These are phyloP conservation scores for Exserohilum rostratum DNA, from an alignment of 2,329 filamentous ascomycete genomes.

Conservation along the genomic window DNA sequence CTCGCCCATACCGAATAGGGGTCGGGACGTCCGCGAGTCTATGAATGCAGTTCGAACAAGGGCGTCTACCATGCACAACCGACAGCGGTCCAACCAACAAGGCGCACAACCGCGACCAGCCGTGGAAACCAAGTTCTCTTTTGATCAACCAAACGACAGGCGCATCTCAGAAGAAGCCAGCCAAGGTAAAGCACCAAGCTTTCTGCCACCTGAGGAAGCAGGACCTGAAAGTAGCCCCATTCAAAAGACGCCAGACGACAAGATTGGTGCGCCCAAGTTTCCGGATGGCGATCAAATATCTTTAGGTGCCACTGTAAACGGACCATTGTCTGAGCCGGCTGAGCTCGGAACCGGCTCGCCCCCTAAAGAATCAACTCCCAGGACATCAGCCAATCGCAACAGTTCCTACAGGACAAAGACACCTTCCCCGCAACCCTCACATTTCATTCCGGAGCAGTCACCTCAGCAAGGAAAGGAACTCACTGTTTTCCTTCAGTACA, in stretches of 20 bases:
- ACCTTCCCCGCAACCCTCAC: slow-evolving; percentile 50
- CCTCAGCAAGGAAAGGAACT: slow-evolving; percentile 84
- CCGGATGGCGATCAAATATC: slow-evolving; percentile 39
- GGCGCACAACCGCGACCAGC: slow-evolving; percentile 50
- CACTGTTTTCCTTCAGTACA: slow-evolving; percentile 94
- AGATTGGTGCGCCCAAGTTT: slow-evolving; percentile 54
- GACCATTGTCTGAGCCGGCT: slow-evolving; percentile 42
- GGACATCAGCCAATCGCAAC: slow-evolving; percentile 32
- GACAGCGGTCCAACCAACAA: slow-evolving; percentile 54
- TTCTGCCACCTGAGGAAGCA: slow-evolving; percentile 43
- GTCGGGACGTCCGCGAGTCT: slow-evolving; percentile 82
- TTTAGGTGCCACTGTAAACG: slow-evolving; percentile 45
- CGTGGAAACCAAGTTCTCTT: slow-evolving; percentile 62
- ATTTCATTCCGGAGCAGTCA: slow-evolving; percentile 60
- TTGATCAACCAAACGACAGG: slow-evolving; percentile 58
- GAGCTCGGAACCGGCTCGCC: slow-evolving; percentile 35
- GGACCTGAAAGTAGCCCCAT: slow-evolving; percentile 41
- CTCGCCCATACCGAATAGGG: slow-evolving; percentile 82
- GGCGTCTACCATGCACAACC: slow-evolving; percentile 60
- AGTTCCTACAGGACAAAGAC: slow-evolving; percentile 44
- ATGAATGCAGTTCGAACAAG: slow-evolving; percentile 72
- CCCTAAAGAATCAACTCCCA: slow-evolving; percentile 28
- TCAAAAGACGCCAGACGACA: slow-evolving; percentile 70
- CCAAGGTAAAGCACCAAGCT: slow-evolving; percentile 47
- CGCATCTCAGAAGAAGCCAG: slow-evolving; percentile 68